phyloP scores from a whole-genome alignment of 2,329 filamentous ascomycete genomes.

The Botrytis squamosa region DNA sequence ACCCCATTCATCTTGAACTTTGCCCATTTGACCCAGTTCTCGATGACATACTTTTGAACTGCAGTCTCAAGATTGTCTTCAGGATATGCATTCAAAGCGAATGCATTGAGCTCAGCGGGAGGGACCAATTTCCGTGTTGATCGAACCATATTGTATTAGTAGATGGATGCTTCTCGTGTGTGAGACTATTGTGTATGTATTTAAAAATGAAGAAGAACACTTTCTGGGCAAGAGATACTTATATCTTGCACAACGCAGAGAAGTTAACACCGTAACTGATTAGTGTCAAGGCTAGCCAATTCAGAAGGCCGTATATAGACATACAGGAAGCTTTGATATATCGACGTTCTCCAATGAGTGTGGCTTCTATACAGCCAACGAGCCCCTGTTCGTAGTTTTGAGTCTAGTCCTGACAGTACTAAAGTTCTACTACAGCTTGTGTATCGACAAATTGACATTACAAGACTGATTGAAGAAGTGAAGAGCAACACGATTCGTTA shows the following conservation, averaged over 20 bases:
- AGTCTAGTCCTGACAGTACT: not conserved
- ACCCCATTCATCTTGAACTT: not conserved
- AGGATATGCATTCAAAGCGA: not conserved
- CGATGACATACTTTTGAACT: not conserved
- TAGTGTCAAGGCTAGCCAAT: rapidly evolving
- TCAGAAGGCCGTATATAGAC: not conserved
- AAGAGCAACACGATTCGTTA: not conserved
- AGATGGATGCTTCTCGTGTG: not conserved
- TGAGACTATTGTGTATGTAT: not conserved
- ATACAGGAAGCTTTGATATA: not conserved
- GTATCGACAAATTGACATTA: not conserved
- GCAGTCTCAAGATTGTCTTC: not conserved
- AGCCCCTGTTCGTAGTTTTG: not conserved
- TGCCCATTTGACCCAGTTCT: not conserved
- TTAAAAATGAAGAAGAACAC: not conserved
- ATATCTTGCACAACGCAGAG: not conserved
- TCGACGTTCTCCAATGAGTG: not conserved
- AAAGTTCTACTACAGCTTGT: not conserved
- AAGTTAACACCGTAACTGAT: no score
- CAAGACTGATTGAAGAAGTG: not conserved
- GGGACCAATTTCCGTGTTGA: not conserved
- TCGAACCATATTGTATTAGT: not conserved
- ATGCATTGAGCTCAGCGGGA: not conserved
- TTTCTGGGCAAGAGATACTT: not conserved
- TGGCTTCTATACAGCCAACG: no score